These are phyloP conservation scores for Leccinum barrowsii DNA, from an alignment of 768 basidiomycete species.

Conservation along the genomic window DNA sequence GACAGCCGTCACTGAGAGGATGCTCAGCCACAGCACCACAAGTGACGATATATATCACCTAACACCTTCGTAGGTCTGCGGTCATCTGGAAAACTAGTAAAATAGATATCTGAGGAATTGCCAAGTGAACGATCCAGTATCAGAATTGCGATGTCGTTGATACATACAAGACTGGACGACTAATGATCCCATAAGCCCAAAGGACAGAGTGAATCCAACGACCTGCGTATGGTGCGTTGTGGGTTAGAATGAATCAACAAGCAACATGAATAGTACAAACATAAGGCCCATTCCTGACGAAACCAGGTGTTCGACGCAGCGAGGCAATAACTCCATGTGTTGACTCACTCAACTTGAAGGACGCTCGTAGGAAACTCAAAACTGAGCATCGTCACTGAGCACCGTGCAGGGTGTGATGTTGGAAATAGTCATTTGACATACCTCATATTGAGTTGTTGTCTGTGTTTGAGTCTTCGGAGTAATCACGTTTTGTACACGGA, in stretches of 20 bases:
- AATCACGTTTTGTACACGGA: neutral
- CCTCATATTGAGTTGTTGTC: neutral
- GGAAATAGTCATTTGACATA: too few species aligned
- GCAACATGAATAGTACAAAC: neutral
- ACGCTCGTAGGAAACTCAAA: too few species aligned
- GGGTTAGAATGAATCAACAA: too few species aligned
- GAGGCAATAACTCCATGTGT: neutral
- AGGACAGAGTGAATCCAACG: slow-evolving; percentile 16
- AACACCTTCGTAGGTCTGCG: slow-evolving; percentile 8
- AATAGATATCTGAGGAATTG: slow-evolving; percentile 15
- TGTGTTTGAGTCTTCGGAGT: neutral
- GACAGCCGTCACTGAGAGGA: slow-evolving; percentile 4
- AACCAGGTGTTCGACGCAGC: neutral
- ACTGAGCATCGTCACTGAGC: too few species aligned
- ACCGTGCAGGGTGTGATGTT: too few species aligned
- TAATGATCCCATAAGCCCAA: slow-evolving; percentile 14
- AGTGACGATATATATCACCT: slow-evolving; percentile 3
- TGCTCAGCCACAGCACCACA: neutral
- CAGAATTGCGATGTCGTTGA: neutral
- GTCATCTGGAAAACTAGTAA: slow-evolving; percentile 16
- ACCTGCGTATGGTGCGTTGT: neutral
- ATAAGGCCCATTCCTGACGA: neutral
- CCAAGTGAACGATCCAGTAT: neutral
- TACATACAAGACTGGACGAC: slow-evolving; percentile 15
- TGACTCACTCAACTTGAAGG: neutral